Base-by-base conservation (phyloP, 2,329 filamentous ascomycete genomes). In the Fusarium duplospermum region DNA sequence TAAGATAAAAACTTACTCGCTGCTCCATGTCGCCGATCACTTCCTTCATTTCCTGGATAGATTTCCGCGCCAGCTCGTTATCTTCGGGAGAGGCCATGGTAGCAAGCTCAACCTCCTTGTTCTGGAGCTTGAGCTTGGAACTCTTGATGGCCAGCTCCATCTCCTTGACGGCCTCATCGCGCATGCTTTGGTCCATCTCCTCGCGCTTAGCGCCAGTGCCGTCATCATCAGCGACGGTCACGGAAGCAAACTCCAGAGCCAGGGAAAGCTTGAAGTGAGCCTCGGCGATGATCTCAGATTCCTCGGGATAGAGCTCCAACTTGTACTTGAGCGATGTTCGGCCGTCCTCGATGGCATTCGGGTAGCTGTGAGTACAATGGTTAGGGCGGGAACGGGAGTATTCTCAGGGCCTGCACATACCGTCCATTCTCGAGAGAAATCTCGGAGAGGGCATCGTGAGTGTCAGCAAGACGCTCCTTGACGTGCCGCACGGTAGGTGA, bases 341-440 rank as follows among this genome's bases (percentile, higher is more conserved):
- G 62, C 94, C 91, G 83, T 99, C 96, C 56, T 91, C 89, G 62
- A 98, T 93, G n/a, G 96, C 96, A 75, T 94, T 92, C 47, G 90
- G 88, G 80, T 98, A 99, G 77, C 90, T 92, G 73, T 13, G 62
- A 56, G 61, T 71, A 62, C 73, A 63, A 62, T 38, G 20, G 16
- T 50, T 29, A 65, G 42, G 42, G 40, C 24, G 64, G 31, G 9
- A 31, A 18, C 66, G 60, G 58, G 18, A 33, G 38, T 29, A n/a
- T 52, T 42, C 31, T 50, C 9, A 16, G 20, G 20, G 45, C 9
- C 47, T 60, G 20, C 50, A 71, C 82, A 69, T 84, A 91, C 86
- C 93, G 92, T 84, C 98, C 96, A 76, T 96, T 98, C 85, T 99
- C 96, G 31, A 99, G 87, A n/a, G 93, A 97, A 71, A 99, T 98